phyloP scores from a whole-genome alignment of 2,329 filamentous ascomycete genomes.

The Rhinocladiella mackenziei region DNA sequence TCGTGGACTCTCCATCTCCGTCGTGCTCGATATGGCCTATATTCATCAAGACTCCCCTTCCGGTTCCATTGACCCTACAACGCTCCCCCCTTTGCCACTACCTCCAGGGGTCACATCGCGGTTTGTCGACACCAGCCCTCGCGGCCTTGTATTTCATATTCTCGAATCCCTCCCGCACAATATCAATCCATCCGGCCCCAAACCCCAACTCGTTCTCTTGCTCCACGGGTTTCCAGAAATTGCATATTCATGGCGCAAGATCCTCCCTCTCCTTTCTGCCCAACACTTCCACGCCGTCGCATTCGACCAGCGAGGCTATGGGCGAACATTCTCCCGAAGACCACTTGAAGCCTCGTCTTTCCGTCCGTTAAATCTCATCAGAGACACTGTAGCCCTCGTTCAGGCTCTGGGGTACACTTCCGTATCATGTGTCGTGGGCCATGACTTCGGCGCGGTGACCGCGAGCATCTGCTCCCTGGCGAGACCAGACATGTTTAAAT shows the following conservation, averaged over 20 bases:
- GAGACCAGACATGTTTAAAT: constrained; percentile 61
- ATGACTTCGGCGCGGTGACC: constrained; percentile 63
- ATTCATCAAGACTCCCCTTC: constrained; percentile 24
- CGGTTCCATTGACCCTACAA: constrained; percentile 19
- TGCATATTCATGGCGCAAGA: constrained; percentile 65
- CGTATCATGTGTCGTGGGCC: constrained; percentile 59
- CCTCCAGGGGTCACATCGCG: constrained; percentile 53
- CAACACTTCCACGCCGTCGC: constrained; percentile 64
- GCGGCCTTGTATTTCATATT: constrained; percentile 58
- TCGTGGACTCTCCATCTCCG: not conserved
- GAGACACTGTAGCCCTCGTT: constrained; percentile 60
- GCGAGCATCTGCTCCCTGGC: constrained; percentile 58
- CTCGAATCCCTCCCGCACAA: constrained; percentile 25
- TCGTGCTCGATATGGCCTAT: constrained; percentile 14
- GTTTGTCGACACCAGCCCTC: constrained; percentile 53
- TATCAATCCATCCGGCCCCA: constrained; percentile 9
- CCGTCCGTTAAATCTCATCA: constrained; percentile 55
- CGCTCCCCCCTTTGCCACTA: constrained; percentile 49
- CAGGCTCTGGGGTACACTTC: constrained; percentile 57
- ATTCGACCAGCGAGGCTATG: constrained; percentile 65
- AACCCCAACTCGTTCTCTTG: constrained; percentile 26
- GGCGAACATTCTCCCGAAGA: constrained; percentile 57
- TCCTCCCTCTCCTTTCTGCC: constrained; percentile 56
- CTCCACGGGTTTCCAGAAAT: constrained; percentile 60
- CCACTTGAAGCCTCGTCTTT: constrained; percentile 40